phyloP scores from a whole-genome alignment of 2,329 filamentous ascomycete species.

The Arthrobotrys megalospora region DNA sequence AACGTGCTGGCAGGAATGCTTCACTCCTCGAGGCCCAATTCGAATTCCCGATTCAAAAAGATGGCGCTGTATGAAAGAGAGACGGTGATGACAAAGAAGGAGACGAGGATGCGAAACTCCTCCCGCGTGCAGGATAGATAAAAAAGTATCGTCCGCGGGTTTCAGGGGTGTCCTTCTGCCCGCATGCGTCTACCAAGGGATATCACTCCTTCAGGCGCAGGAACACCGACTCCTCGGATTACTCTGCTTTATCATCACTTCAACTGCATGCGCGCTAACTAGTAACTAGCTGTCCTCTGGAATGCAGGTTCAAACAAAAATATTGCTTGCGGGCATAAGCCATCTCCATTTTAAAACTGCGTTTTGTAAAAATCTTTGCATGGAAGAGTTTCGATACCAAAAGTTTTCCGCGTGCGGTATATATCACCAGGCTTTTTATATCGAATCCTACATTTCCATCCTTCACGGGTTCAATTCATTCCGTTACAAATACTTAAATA shows the following conservation, averaged over 20 bases:
- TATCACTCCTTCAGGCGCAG: slow-evolving; percentile 29
- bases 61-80: no score
- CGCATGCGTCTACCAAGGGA: slow-evolving; percentile 32
- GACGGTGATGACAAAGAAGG: neutral
- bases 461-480: no score
- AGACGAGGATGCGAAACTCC: neutral
- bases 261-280: slow-evolving; percentile 6
- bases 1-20: no score
- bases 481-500: no score
- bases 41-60: no score
- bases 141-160: slow-evolving; percentile 17
- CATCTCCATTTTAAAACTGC: slow-evolving; percentile 1
- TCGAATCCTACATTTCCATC: neutral
- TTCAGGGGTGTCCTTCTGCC: slow-evolving; percentile 16
- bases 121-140: no score
- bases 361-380: neutral
- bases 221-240: slow-evolving; percentile 17
- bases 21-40: no score
- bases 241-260: slow-evolving; percentile 4
- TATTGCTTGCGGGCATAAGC: neutral
- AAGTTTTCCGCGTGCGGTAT: neutral
- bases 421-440: neutral
- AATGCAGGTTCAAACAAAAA: slow-evolving; percentile 23
- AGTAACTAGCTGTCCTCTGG: slow-evolving; percentile 1
- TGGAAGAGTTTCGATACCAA: neutral